A percentile compares a stretch with the other conserved stretches of the same genome.
These are phyloP conservation scores for Erysiphe pulchra DNA, from an alignment of 2,329 filamentous ascomycete genomes.

Conservation along the genomic window DNA sequence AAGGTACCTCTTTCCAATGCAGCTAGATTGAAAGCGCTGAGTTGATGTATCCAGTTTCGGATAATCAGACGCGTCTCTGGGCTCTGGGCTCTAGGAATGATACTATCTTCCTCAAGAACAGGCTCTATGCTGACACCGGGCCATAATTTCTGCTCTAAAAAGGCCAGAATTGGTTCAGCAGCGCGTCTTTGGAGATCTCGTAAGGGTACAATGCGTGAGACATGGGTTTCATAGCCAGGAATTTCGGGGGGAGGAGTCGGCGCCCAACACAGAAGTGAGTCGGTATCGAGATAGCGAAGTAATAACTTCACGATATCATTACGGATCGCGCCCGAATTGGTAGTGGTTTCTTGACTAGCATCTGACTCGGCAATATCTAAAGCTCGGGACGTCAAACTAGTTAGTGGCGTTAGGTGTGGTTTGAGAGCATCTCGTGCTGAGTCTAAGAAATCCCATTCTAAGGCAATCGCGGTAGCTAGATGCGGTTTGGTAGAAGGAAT, in stretches of 20 bases:
- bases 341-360: not conserved
- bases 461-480: constrained; percentile 60
- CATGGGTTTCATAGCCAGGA: constrained; percentile 19
- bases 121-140: constrained; percentile 57
- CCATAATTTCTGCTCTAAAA: constrained; percentile 52
- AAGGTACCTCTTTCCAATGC: constrained; percentile 64
- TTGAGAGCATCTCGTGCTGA: constrained; percentile 64
- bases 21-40: constrained; percentile 60
- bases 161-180: constrained; percentile 44
- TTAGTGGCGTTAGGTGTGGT: constrained; percentile 73
- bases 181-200: constrained; percentile 45
- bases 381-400: constrained; percentile 59
- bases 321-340: constrained; percentile 23
- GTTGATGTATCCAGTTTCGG: constrained; percentile 44
- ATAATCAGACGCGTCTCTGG: constrained; percentile 54
- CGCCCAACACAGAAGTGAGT: constrained; percentile 80
- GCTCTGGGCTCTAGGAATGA: constrained; percentile 49
- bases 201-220: constrained; percentile 27
- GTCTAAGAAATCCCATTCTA: constrained; percentile 78
- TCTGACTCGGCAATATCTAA: constrained; percentile 57
- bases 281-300: constrained; percentile 73
- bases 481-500: constrained; percentile 53
- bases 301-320: constrained; percentile 37
- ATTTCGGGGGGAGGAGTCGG: constrained; percentile 25
- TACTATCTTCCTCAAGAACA: constrained; percentile 53